A percentile compares a stretch with the other conserved stretches of the same genome.
These are phyloP conservation scores for Groenewaldozyma tartarivorans DNA, from an alignment of 805 yeast species.

Conservation along the genomic window DNA sequence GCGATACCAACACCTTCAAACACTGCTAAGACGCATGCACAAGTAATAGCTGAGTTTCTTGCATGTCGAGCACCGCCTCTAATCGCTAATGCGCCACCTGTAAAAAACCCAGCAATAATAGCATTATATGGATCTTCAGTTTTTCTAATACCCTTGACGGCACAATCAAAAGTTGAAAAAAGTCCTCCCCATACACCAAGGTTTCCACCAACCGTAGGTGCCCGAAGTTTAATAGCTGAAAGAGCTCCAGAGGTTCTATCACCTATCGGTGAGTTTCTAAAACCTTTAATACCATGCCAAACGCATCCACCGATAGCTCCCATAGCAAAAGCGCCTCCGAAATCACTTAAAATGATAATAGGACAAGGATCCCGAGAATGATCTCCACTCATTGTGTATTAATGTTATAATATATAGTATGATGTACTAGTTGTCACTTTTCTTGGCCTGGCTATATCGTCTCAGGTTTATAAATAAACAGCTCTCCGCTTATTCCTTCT, in stretches of 20 bases:
- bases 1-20: constrained; percentile 98
- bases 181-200: constrained; percentile 99
- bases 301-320: constrained; percentile 97
- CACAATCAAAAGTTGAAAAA: constrained; percentile 91
- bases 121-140: constrained; percentile 99
- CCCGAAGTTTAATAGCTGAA: constrained; percentile 87
- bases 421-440: too few relatives aligned
- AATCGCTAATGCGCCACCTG: constrained; percentile 95
- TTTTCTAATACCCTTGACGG: constrained; percentile 88
- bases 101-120: constrained; percentile 93
- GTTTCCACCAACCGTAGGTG: constrained; percentile 98
- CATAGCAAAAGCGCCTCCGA: constrained; percentile 99
- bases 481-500: too few relatives aligned
- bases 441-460: too few relatives aligned
- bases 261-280: constrained; percentile 92
- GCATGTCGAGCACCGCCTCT: constrained; percentile 99
- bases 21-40: constrained; percentile 94
- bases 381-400: constrained; percentile 54
- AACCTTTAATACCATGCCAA: constrained; percentile 99
- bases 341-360: constrained; percentile 86
- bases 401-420: too few relatives aligned
- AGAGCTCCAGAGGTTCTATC: constrained; percentile 88
- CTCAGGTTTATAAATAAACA: too few relatives aligned
- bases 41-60: constrained; percentile 90
- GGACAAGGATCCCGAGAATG: constrained; percentile 99